Percentiles rank a stretch among this genome's conserved stretches.
Conservation (phyloP, 2,329 filamentous ascomycete species). For the Xylaria hypoxylon region DNA sequence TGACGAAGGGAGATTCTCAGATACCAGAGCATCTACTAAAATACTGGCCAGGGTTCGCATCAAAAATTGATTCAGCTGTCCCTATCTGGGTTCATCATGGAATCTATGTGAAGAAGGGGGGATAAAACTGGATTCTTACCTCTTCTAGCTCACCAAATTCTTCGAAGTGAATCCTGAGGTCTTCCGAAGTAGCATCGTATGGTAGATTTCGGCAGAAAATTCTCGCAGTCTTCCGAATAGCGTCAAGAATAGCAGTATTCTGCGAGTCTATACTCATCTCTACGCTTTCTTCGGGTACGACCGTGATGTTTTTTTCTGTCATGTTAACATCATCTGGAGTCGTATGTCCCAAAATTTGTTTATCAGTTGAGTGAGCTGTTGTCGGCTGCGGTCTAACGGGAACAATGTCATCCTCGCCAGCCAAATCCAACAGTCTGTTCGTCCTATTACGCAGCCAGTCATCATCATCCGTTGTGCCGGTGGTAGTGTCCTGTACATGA, state of each 20-base stretch:
- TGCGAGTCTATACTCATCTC: conserved; percentile 53
- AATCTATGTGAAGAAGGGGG: conserved; percentile 48
- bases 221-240: conserved; percentile 78
- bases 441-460: conserved; percentile 95
- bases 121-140: conserved; percentile 69
- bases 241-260: conserved; percentile 58
- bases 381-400: conserved; percentile 42
- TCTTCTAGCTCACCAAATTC: conserved; percentile 83
- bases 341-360: conserved; percentile 33
- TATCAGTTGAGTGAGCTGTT: not conserved
- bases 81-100: conserved; percentile 99
- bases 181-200: conserved; percentile 81
- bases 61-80: conserved; percentile 96
- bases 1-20: conserved; percentile 69
- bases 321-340: conserved; percentile 31
- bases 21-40: conserved; percentile 99
- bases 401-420: conserved; percentile 75
- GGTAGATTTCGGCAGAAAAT: conserved; percentile 91
- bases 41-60: conserved; percentile 92
- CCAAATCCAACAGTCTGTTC: conserved; percentile 84
- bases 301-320: conserved; percentile 32
- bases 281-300: conserved; percentile 40
- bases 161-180: conserved; percentile 78
- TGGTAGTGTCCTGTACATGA: conserved; percentile 28
- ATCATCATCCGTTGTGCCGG: conserved; percentile 75